phyloP scores from a whole-genome alignment of 2,329 filamentous ascomycete genomes.

The Venturia oleaginea region DNA sequence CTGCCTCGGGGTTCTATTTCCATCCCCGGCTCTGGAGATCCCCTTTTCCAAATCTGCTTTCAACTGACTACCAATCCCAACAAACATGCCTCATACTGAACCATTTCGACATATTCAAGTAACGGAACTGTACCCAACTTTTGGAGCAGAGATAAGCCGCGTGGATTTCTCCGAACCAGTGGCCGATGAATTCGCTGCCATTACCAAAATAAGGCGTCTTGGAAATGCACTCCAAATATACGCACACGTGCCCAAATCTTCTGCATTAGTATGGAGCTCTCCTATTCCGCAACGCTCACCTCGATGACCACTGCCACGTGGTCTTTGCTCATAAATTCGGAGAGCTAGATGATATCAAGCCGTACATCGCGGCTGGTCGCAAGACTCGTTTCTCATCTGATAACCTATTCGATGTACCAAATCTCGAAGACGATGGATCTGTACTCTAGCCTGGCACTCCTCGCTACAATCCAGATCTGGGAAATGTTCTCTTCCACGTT shows the following conservation, averaged over 20 bases:
- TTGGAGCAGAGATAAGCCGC: slow-evolving; percentile 30
- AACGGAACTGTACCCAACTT: slow-evolving; percentile 28
- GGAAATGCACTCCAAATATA: not conserved
- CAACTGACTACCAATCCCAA: too few relatives aligned
- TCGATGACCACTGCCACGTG: slow-evolving; percentile 45
- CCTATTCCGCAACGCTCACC: slow-evolving; percentile 41
- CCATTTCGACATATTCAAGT: slow-evolving; percentile 19
- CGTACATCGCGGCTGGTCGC: slow-evolving; percentile 39
- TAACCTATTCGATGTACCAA: slow-evolving; percentile 50
- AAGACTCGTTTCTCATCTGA: slow-evolving; percentile 39
- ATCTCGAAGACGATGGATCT: slow-evolving; percentile 41
- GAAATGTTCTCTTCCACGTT: slow-evolving; percentile 23
- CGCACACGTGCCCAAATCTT: not conserved
- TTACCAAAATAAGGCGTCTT: not conserved
- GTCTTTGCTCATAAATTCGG: slow-evolving; percentile 43
- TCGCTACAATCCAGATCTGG: slow-evolving; percentile 25
- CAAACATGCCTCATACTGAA: not conserved
- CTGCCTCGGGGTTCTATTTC: too few relatives aligned
- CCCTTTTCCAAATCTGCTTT: too few relatives aligned
- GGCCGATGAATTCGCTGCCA: slow-evolving; percentile 24
- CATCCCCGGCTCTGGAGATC: too few relatives aligned
- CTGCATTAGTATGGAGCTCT: slow-evolving; percentile 41
- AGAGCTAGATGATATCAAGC: slow-evolving; percentile 46
- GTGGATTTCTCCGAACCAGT: slow-evolving; percentile 29
- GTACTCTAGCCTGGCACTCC: slow-evolving; percentile 34